Base-by-base conservation (phyloP, 1,284 basidiomycete genomes). In the Vanrija sp. region DNA sequence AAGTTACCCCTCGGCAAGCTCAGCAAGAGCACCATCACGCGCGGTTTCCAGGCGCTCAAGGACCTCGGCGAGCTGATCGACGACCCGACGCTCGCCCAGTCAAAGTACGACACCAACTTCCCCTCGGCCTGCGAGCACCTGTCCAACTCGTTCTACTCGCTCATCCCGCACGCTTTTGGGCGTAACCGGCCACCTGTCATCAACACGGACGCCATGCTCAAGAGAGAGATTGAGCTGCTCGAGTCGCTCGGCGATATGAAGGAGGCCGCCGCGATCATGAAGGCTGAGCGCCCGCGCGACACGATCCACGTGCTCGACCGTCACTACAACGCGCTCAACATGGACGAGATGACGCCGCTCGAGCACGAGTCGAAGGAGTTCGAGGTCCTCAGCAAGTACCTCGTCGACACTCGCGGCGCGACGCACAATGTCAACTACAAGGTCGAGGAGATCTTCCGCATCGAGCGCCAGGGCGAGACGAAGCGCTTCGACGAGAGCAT, bases 121-220 rank as follows among this genome's bases (percentile, higher is more conserved):
- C 67, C 69, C 23, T 56, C 69, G 23, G 63, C 76, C 38, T 80
- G 79, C 14, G 75, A 79, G 49, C 66, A 77, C 4, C 76, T 84
- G 20, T 83, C 80, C 41, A 74, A 78, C 31, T 71, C 73, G 46
- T 64, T 49, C 52, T 62, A 62, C 50, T 84, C 83, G 0, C 79
- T 84, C 56, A 84, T 85, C 47, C 84, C 84, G 0, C 84, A 84
- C 65, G 79, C 77, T 25, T 85, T 84, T 61, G 83, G 83, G 16
- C 75, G 82, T 38, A 75, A 68, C 38, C 71, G 80, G 23, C 83
- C 83, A 0, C 74, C 67, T 10, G 66, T 79, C 37, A 84, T 84
- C 63, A 71, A 74, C 60, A 68, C 63, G 38, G 59, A 75, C 52
- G 56, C 47, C 0, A 50, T 71, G 19, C 69, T 85, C 51, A 82